Percentiles rank a stretch among this genome's conserved stretches.
Evolutionary conservation across 768 basidiomycete species (phyloP).

Genomic region (Russula earlei): DNA sequence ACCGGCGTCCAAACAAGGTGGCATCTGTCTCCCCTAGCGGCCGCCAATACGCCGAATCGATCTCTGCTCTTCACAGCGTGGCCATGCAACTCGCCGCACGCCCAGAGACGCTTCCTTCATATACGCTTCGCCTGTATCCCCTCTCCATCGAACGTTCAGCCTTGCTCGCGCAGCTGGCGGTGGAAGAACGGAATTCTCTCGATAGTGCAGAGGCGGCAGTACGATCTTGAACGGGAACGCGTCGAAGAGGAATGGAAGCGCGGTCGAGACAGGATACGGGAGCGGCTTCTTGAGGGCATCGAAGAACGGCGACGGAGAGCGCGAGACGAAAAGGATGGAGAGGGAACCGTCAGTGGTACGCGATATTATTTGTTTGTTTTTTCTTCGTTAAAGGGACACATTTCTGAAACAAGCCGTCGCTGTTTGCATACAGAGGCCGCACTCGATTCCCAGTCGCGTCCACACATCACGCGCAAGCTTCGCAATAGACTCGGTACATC

Average conservation of each 20-base stretch:
- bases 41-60: slow-evolving; percentile 53
- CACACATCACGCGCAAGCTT: slow-evolving; percentile 76
- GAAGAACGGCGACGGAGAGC: slow-evolving; percentile 73
- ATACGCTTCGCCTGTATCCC: slow-evolving; percentile 64
- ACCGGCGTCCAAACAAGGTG: slow-evolving; percentile 4
- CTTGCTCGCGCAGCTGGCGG: slow-evolving; percentile 50
- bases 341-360: slow-evolving; percentile 64
- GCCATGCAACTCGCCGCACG: slow-evolving; percentile 56
- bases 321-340: slow-evolving; percentile 83
- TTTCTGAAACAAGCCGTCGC: neutral
- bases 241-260: slow-evolving; percentile 79
- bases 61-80: slow-evolving; percentile 48
- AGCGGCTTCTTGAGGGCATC: slow-evolving; percentile 73
- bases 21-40: slow-evolving; percentile 31
- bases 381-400: neutral
- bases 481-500: slow-evolving; percentile 71
- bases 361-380: slow-evolving; percentile 8
- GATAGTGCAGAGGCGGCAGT: slow-evolving; percentile 60
- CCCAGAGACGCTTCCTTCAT: slow-evolving; percentile 56
- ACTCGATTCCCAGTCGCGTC: slow-evolving; percentile 66
- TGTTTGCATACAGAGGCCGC: slow-evolving; percentile 46
- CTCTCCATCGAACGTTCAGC: slow-evolving; percentile 71
- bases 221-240: slow-evolving; percentile 65
- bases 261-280: slow-evolving; percentile 65
- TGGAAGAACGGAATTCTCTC: slow-evolving; percentile 60